These are phyloP conservation scores for Fusarium sp. DNA, from an alignment of 2,329 filamentous ascomycete species.

Conservation along the genomic window DNA sequence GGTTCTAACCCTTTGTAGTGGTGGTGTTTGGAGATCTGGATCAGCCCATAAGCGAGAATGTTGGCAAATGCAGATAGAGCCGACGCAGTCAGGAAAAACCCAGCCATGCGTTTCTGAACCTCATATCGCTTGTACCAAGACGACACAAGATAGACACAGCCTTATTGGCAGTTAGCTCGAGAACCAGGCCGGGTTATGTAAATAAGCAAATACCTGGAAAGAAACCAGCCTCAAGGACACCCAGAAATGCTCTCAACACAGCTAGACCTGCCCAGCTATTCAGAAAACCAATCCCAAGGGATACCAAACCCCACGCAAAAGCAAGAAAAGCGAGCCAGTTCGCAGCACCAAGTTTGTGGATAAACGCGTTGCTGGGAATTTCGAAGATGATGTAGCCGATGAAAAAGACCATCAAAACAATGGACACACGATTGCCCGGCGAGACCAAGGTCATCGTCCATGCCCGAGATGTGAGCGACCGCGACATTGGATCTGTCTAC, in stretches of 20 bases:
- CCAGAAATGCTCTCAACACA: conserved; percentile 15
- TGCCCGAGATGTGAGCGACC: conserved; percentile 34
- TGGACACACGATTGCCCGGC: conserved; percentile 11
- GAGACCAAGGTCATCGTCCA: conserved; percentile 34
- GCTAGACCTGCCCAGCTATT: conserved; percentile 27
- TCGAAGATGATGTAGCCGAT: conserved; percentile 36
- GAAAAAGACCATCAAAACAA: conserved; percentile 39
- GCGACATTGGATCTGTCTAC: conserved; percentile 36
- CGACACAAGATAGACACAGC: conserved; percentile 30
- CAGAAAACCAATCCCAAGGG: conserved; percentile 30
- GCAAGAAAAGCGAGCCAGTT: conserved; percentile 38
- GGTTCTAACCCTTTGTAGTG: conserved; percentile 24
- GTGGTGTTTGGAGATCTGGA: conserved; percentile 27
- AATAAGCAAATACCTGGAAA: conserved; percentile 13
- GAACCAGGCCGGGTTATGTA: fast-evolving
- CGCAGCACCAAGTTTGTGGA: conserved; percentile 32
- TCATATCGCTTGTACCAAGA: conserved; percentile 38
- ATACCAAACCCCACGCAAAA: conserved; percentile 25
- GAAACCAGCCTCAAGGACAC: conserved; percentile 37
- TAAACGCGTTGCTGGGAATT: conserved; percentile 35
- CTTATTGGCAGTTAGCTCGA: neutral
- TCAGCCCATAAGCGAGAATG: conserved; percentile 32
- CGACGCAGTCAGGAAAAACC: conserved; percentile 29
- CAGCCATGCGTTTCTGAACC: conserved; percentile 30
- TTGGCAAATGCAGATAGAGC: conserved; percentile 31